Percentiles rank a stretch among this genome's conserved stretches.
Conservation (phyloP, 176 grass and related monocot species). For the Lolium multiflorum region DNA sequence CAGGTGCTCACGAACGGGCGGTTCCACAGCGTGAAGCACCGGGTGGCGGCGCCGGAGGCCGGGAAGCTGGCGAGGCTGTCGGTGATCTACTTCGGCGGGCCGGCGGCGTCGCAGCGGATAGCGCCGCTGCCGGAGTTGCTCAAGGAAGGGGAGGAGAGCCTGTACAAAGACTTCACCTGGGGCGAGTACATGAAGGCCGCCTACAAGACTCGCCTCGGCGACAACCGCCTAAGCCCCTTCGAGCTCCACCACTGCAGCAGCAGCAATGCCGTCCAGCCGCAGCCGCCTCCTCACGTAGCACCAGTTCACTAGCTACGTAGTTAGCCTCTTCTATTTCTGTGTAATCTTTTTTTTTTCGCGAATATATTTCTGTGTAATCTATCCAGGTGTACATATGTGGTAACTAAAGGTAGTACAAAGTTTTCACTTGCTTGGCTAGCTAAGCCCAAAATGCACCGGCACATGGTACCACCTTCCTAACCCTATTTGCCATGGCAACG, state of each 20-base stretch:
- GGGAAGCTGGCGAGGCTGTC: constrained; percentile 60
- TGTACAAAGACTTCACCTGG: constrained; percentile 93
- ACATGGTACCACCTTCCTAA: neutral
- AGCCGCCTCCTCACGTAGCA: neutral
- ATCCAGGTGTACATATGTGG: constrained; percentile 3
- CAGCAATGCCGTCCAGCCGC: neutral
- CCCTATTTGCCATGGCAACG: too few species aligned
- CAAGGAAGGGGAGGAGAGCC: constrained; percentile 62
- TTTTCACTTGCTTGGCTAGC: constrained; percentile 4
- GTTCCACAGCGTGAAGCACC: constrained; percentile 82
- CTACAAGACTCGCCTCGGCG: constrained; percentile 61
- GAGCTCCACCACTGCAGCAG: too few species aligned
- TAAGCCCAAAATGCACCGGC: constrained; percentile 14
- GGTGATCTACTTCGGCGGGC: constrained; percentile 80
- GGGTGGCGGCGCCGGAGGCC: constrained; percentile 69
- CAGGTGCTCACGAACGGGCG: constrained; percentile 91
- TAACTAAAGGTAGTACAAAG: neutral
- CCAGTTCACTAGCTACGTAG: constrained; percentile 4
- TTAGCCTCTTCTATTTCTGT: neutral
- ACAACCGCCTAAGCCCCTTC: constrained; percentile 60
- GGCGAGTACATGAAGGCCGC: constrained; percentile 71
- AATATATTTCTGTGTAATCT: too few species aligned
- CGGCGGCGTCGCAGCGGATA: constrained; percentile 54
- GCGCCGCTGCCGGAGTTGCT: constrained; percentile 66
- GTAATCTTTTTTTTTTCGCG: too few species aligned